A percentile compares a stretch with the other conserved stretches of the same genome.
Conservation (phyloP, 805 yeast genomes). For the Lipomyces sp. region DNA sequence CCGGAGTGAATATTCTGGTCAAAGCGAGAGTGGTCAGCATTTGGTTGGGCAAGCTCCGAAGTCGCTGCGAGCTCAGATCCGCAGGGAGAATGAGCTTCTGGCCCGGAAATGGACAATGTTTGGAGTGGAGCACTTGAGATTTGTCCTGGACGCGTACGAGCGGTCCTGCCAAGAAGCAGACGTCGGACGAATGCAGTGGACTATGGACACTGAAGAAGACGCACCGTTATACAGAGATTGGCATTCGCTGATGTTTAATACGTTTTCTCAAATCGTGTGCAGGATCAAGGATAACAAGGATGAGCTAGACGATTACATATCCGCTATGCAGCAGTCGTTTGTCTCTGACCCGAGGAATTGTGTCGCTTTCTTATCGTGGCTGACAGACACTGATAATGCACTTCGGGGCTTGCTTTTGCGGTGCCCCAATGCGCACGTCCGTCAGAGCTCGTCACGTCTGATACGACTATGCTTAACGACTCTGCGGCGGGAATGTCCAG, state of each 20-base stretch:
- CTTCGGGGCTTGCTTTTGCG: conserved; percentile 12
- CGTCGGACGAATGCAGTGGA: too few species aligned
- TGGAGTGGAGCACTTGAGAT: conserved; percentile 14
- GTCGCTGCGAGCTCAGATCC: conserved; percentile 4
- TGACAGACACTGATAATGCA: conserved; percentile 1
- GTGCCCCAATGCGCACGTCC: conserved; percentile 13
- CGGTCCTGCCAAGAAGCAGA: neutral
- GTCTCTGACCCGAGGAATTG: neutral
- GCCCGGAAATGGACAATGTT: conserved; percentile 9
- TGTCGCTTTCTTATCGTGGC: conserved; percentile 17
- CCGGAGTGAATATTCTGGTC: too few species aligned
- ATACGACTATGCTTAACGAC: conserved; percentile 3
- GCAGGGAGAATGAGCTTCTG: conserved; percentile 14
- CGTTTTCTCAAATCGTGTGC: conserved; percentile 13
- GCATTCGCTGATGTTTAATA: conserved; percentile 15
- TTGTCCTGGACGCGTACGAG: conserved; percentile 8
- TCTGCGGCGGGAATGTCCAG: conserved; percentile 3
- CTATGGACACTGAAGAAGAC: neutral
- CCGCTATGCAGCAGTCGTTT: conserved; percentile 2
- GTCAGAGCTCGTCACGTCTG: conserved; percentile 10
- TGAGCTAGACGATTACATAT: conserved; percentile 5
- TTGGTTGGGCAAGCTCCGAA: neutral
- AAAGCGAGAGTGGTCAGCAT: neutral
- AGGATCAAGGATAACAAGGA: conserved; percentile 7
- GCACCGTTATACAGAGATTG: conserved; percentile 1